A percentile compares a stretch with the other conserved stretches of the same genome.
Evolutionary conservation across 495 filamentous ascomycete species (phyloP).

Genomic region (Cetradonia linearis): DNA sequence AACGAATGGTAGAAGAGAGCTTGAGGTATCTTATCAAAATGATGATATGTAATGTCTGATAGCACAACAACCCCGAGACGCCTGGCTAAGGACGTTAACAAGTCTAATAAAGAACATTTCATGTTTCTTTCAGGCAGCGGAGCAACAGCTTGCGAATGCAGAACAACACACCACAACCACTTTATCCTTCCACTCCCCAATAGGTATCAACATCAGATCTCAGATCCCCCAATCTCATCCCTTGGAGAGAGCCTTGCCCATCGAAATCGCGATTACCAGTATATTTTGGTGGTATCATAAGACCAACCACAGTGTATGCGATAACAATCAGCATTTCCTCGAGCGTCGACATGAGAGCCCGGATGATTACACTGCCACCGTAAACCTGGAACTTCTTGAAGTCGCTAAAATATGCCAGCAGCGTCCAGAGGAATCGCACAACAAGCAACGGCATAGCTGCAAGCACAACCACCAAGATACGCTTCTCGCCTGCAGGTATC

Average conservation of each 20-base stretch:
- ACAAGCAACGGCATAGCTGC: slow-evolving; percentile 18
- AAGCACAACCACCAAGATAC: slow-evolving; percentile 11
- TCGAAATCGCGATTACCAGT: slow-evolving; percentile 32
- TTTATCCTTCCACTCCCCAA: neutral
- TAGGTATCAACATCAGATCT: neutral
- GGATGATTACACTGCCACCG: slow-evolving; percentile 9
- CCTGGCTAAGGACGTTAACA: neutral
- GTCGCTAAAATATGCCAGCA: slow-evolving; percentile 17
- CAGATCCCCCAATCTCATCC: neutral
- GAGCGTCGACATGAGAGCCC: slow-evolving; percentile 14
- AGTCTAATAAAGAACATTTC: neutral
- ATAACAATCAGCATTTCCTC: slow-evolving; percentile 21
- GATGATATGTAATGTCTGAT: neutral
- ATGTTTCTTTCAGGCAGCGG: neutral
- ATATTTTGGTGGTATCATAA: slow-evolving; percentile 33
- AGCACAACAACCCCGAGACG: neutral
- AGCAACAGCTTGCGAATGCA: neutral
- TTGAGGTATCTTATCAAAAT: neutral
- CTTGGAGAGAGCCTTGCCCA: neutral
- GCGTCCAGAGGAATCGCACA: slow-evolving; percentile 15
- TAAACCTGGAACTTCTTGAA: slow-evolving; percentile 10
- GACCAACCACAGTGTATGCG: slow-evolving; percentile 11
- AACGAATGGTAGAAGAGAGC: slow-evolving; percentile 8
- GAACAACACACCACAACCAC: neutral
- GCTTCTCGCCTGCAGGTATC: slow-evolving; percentile 9